phyloP scores from a whole-genome alignment of 1,139 yeast species.

The Hyphopichia pseudoburtonii region DNA sequence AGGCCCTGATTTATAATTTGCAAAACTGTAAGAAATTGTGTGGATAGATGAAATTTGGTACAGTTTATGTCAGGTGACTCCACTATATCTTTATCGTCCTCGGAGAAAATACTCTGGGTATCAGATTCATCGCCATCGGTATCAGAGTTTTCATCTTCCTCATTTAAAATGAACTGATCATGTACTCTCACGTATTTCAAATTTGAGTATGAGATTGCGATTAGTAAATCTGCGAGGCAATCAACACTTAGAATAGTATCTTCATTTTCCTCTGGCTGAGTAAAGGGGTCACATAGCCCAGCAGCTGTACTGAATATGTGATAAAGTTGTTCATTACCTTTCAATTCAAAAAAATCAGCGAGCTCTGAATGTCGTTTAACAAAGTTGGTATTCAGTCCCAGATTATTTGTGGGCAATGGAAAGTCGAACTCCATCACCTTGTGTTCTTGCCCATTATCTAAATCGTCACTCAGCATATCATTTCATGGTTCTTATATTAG shows the following conservation, averaged over 20 bases:
- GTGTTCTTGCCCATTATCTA: slow-evolving; percentile 19
- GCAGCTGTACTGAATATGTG: slow-evolving; percentile 32
- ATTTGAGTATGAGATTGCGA: slow-evolving; percentile 36
- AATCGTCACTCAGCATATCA: slow-evolving; percentile 22
- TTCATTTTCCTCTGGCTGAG: slow-evolving; percentile 69
- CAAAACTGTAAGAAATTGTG: slow-evolving; percentile 41
- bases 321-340: slow-evolving; percentile 15
- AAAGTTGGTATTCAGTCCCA: slow-evolving; percentile 9
- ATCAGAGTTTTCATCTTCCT: neutral
- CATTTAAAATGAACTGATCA: neutral
- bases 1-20: slow-evolving; percentile 33
- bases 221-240: slow-evolving; percentile 48
- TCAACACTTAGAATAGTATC: slow-evolving; percentile 53
- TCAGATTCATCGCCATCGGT: neutral
- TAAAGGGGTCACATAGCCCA: slow-evolving; percentile 60
- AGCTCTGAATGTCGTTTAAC: neutral
- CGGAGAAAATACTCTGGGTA: neutral
- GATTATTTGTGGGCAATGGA: slow-evolving; percentile 20
- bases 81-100: neutral
- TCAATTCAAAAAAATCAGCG: slow-evolving; percentile 15
- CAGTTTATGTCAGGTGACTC: slow-evolving; percentile 15
- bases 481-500: slow-evolving; percentile 9
- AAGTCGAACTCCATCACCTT: slow-evolving; percentile 25
- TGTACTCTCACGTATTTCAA: slow-evolving; percentile 2
- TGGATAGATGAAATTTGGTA: slow-evolving; percentile 41